phyloP scores from a whole-genome alignment of 768 basidiomycete species.

The Rhizopogon vinicolor region DNA sequence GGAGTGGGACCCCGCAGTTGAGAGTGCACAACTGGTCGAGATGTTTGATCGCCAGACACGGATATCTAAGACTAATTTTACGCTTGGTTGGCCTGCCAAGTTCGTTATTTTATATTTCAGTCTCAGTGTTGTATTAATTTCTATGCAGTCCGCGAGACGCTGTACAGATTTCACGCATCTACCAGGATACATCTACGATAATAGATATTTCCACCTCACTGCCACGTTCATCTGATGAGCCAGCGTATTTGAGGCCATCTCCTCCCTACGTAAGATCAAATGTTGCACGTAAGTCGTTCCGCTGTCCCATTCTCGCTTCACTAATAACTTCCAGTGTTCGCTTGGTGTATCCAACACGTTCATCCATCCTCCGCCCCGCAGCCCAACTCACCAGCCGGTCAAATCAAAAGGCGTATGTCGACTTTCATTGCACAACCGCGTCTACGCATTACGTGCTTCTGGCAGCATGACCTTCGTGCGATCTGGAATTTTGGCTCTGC shows the following conservation, averaged over 20 bases:
- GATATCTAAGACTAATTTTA: constrained; percentile 87
- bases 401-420: constrained; percentile 24
- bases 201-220: constrained; percentile 93
- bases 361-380: constrained; percentile 32
- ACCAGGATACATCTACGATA: constrained; percentile 74
- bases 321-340: constrained; percentile 53
- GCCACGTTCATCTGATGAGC: constrained; percentile 86
- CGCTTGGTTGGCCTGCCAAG: constrained; percentile 96
- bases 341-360: constrained; percentile 88
- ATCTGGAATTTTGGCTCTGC: constrained; percentile 77
- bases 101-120: constrained; percentile 36
- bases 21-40: constrained; percentile 77
- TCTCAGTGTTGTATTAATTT: constrained; percentile 7
- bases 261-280: constrained; percentile 92
- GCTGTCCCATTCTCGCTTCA: constrained; percentile 2
- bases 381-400: constrained; percentile 31
- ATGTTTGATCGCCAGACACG: constrained; percentile 82
- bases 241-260: constrained; percentile 84
- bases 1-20: constrained; percentile 94
- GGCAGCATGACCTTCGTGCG: constrained; percentile 90
- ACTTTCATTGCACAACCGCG: constrained; percentile 26
- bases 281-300: constrained; percentile 53
- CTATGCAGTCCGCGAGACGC: constrained; percentile 81
- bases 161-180: constrained; percentile 86
- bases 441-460: constrained; percentile 85